These are phyloP conservation scores for Globisporangium middletonii DNA, from an alignment of 352 stramenopile genomes.

Conservation along the genomic window DNA sequence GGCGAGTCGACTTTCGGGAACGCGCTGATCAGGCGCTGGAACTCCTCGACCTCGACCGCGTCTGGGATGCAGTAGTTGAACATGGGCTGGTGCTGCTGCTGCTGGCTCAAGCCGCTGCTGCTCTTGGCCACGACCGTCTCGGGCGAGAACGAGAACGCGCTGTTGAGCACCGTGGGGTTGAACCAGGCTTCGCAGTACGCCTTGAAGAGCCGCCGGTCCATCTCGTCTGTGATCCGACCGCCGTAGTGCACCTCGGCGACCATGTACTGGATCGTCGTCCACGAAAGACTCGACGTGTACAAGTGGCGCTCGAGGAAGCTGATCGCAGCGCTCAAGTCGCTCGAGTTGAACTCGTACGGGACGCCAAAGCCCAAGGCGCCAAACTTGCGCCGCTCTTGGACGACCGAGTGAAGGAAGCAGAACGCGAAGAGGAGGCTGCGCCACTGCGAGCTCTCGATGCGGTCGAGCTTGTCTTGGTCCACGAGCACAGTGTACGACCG, in stretches of 20 bases:
- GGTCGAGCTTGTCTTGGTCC: constrained; percentile 76
- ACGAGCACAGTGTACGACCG: constrained; percentile 70
- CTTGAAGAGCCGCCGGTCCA: constrained; percentile 69
- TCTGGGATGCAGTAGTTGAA: constrained; percentile 46
- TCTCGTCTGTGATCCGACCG: constrained; percentile 73
- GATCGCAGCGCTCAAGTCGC: constrained; percentile 57
- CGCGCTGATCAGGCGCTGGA: constrained; percentile 45
- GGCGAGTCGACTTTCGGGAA: constrained; percentile 76
- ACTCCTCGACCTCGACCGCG: constrained; percentile 46
- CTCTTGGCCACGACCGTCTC: constrained; percentile 34
- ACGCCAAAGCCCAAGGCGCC: constrained; percentile 63
- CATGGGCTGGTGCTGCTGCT: constrained; percentile 12
- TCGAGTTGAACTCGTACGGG: constrained; percentile 77
- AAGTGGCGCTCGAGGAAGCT: constrained; percentile 71
- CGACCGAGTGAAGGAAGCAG: constrained; percentile 76
- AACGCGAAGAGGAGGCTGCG: constrained; percentile 59
- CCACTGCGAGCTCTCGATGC: constrained; percentile 59
- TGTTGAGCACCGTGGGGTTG: constrained; percentile 48
- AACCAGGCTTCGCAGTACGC: constrained; percentile 74
- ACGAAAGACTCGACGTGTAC: constrained; percentile 54
- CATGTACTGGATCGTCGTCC: constrained; percentile 80
- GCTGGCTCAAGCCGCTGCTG: not conserved
- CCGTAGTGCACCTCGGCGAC: constrained; percentile 79
- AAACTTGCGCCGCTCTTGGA: constrained; percentile 75
- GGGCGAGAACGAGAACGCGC: constrained; percentile 65